These are phyloP conservation scores for Pulicaria dysenterica DNA, from an alignment of 129 eudicot species.

Conservation along the genomic window DNA sequence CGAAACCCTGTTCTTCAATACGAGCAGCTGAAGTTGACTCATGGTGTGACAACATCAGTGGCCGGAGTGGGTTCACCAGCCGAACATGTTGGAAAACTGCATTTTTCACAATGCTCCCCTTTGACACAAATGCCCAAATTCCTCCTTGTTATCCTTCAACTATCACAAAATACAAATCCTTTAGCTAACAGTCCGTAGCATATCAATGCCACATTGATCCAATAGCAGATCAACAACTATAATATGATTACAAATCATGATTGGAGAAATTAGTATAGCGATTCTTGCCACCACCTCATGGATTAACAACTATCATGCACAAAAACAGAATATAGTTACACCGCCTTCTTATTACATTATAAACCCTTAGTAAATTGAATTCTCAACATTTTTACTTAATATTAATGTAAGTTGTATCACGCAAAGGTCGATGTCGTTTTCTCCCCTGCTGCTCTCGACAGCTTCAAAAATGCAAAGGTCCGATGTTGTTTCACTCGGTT, in stretches of 20 bases:
- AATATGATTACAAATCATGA: background rate
- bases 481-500: too few relatives aligned
- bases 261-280: background rate
- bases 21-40: constrained; percentile 78
- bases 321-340: constrained; percentile 2
- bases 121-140: constrained; percentile 59
- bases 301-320: background rate
- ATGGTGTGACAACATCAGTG: constrained; percentile 49
- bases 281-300: background rate
- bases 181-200: background rate
- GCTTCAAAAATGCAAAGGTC: too few relatives aligned
- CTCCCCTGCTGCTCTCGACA: too few relatives aligned
- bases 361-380: too few relatives aligned
- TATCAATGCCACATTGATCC: background rate
- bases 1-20: constrained; percentile 96
- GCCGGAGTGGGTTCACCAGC: constrained; percentile 53
- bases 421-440: too few relatives aligned
- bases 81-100: constrained; percentile 79
- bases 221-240: background rate
- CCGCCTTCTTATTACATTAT: background rate
- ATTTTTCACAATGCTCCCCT: constrained; percentile 73
- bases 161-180: constrained; percentile 17
- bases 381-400: constrained; percentile 11
- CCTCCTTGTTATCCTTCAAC: constrained; percentile 81
- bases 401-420: too few relatives aligned